Percentiles rank a stretch among this genome's conserved stretches.
Evolutionary conservation across 2,329 filamentous ascomycete genomes (phyloP).

Genomic region (Aspergillus hortae): DNA sequence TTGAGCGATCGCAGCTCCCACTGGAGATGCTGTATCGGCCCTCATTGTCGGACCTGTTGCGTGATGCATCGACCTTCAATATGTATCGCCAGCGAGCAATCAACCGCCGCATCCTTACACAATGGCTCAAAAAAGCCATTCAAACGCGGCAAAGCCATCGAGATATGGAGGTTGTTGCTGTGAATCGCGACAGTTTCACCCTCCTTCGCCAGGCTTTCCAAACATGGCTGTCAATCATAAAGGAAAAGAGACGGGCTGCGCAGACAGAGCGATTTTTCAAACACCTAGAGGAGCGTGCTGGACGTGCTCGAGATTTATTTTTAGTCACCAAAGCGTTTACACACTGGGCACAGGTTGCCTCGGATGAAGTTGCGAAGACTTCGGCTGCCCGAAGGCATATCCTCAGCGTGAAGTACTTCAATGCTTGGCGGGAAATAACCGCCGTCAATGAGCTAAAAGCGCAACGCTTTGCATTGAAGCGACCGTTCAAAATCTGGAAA

Average conservation of each 20-base stretch:
- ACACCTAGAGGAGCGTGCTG: slow-evolving; percentile 57
- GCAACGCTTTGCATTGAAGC: slow-evolving; percentile 50
- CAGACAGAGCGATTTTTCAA: slow-evolving; percentile 54
- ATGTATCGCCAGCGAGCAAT: slow-evolving; percentile 39
- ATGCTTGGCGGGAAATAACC: slow-evolving; percentile 65
- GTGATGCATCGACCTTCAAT: slow-evolving; percentile 50
- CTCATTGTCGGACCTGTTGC: slow-evolving; percentile 49
- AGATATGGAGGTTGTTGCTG: slow-evolving; percentile 44
- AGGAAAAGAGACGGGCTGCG: slow-evolving; percentile 38
- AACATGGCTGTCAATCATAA: slow-evolving; percentile 44
- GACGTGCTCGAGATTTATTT: slow-evolving; percentile 62
- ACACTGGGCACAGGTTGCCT: slow-evolving; percentile 65
- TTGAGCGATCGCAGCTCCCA: slow-evolving; percentile 27
- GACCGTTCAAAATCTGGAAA: slow-evolving; percentile 55
- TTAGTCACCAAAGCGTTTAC: slow-evolving; percentile 62
- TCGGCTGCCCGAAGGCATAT: slow-evolving; percentile 67
- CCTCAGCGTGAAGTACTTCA: slow-evolving; percentile 65
- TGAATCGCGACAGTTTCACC: slow-evolving; percentile 47
- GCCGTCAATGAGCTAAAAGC: slow-evolving; percentile 55
- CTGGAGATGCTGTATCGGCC: slow-evolving; percentile 45
- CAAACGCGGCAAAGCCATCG: slow-evolving; percentile 34
- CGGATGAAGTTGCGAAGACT: slow-evolving; percentile 63
- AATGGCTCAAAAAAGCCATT: slow-evolving; percentile 47
- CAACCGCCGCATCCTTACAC: slow-evolving; percentile 39
- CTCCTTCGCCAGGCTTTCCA: slow-evolving; percentile 54